These are phyloP conservation scores for Tulasnella sp. DNA, from an alignment of 768 basidiomycete species.

Conservation along the genomic window DNA sequence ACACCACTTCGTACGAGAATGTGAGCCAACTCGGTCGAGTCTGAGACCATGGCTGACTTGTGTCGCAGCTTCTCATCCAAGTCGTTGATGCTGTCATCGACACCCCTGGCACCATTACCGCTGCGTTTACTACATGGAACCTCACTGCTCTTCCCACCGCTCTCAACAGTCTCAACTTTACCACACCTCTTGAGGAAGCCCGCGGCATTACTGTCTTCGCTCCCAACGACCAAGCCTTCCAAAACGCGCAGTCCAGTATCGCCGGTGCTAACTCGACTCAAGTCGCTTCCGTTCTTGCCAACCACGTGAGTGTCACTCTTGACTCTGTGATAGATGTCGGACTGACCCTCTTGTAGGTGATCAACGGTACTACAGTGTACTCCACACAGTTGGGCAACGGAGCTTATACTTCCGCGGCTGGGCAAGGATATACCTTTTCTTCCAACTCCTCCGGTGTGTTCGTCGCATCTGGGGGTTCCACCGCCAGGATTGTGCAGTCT, in stretches of 20 bases:
- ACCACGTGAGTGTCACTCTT: no score
- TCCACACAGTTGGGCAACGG: conserved; percentile 36
- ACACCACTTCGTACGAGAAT: conserved; percentile 31
- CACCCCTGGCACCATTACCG: conserved; percentile 38
- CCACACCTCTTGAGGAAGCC: conserved; percentile 30
- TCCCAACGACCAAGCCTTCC: conserved; percentile 43
- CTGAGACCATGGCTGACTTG: not conserved
- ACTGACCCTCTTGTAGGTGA: conserved; percentile 33
- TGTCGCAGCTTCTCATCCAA: conserved; percentile 32
- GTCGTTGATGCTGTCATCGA: conserved; percentile 39
- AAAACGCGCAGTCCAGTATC: conserved; percentile 27
- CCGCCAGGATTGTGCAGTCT: conserved; percentile 42
- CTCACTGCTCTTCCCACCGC: conserved; percentile 32
- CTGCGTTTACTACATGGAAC: conserved; percentile 34
- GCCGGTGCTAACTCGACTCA: conserved; percentile 32
- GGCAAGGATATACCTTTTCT: conserved; percentile 39
- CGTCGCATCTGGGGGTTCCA: conserved; percentile 36
- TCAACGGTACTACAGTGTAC: conserved; percentile 59
- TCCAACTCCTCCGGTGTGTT: conserved; percentile 47
- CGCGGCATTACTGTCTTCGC: conserved; percentile 56
- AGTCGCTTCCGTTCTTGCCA: conserved; percentile 36
- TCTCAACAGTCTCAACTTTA: conserved; percentile 26
- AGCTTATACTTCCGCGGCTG: conserved; percentile 39
- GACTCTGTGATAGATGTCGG: conserved; percentile 21
- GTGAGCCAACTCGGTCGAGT: not conserved